A percentile compares a stretch with the other conserved stretches of the same genome.
phyloP scores from a whole-genome alignment of 2,329 filamentous ascomycete genomes.

The Pezicula radicicola region DNA sequence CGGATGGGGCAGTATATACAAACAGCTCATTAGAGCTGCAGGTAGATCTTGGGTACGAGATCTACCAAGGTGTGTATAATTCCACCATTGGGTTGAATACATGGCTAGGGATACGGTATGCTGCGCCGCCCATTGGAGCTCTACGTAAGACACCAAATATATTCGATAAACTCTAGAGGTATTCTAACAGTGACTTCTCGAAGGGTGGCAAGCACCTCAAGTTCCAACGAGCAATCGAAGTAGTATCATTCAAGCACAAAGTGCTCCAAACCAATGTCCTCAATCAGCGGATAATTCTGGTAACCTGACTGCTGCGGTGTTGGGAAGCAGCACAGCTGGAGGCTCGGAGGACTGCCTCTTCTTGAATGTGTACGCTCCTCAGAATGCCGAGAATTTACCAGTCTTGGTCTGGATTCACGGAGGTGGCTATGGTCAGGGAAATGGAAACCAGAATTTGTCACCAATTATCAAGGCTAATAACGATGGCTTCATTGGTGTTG shows the following conservation, averaged over 20 bases:
- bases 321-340: too few species aligned
- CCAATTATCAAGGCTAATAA: slow-evolving; percentile 42
- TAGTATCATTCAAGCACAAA: too few species aligned
- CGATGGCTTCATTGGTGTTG: slow-evolving; percentile 43
- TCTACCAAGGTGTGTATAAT: slow-evolving; percentile 39
- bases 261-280: too few species aligned
- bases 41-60: slow-evolving; percentile 43
- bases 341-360: slow-evolving; percentile 28
- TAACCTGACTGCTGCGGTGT: too few species aligned
- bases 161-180: too few species aligned
- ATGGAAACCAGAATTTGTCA: neutral
- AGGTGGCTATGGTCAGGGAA: slow-evolving; percentile 7
- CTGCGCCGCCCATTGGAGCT: slow-evolving; percentile 2
- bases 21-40: neutral
- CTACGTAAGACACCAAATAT: neutral
- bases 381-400: slow-evolving; percentile 19
- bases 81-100: slow-evolving; percentile 34
- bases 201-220: too few species aligned
- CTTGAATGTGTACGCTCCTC: slow-evolving; percentile 22
- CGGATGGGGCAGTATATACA: too few species aligned
- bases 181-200: too few species aligned
- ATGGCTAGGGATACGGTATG: slow-evolving; percentile 31
- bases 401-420: slow-evolving; percentile 27
- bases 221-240: too few species aligned
- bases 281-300: too few species aligned